Evolutionary conservation across 352 stramenopile species (phyloP), one percentile per base, ranked within the genome.

Genomic region (Phytopythium cucurbitacearum): DNA sequence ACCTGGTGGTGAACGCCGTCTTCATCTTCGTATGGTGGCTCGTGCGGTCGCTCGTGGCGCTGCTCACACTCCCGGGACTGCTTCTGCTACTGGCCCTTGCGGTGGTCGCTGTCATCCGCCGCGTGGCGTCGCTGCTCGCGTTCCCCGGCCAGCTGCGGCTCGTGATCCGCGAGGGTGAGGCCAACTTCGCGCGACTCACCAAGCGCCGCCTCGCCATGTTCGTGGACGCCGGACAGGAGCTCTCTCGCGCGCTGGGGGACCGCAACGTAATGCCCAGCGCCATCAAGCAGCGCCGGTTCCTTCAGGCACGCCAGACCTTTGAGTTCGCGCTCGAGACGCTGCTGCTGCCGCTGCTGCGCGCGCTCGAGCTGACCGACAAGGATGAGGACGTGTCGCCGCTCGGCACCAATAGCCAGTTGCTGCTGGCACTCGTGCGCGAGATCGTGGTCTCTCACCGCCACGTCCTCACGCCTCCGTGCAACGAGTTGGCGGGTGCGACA

Each of bases 161-260:
- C 35, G 82, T 95, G 36, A 85, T 87, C 41, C 74, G 85, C 47
- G 85, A 95, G 51, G 82, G 82, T 0, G 85, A 95, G 57, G 67
- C 68, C 57, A 92, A 73, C 45, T 95, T 91, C 32, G 76, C 80
- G 43, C 67, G 79, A 7, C 63, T 93, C 42, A 81, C 69, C 4
- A 87, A 87, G 61, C 76, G 78, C 5, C 75, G 81, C 7, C 56
- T 95, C 5, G 71, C 80, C 16, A 82, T 92, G 61, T 80, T 87
- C 41, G 55, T 82, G 7, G 81, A 91, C 40, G 67, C 79, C 16
- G 68, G 69, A 13, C 59, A 72, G 16, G 79, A 91, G 39, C 64
- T 93, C 12, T 65, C 66, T 0, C 48, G 42, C 2, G 64, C 80
- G 21, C 56, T 89, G 28, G 42, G 45, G 11, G 58, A 67, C 33